Evolutionary conservation across 1,284 basidiomycete genomes (phyloP), one percentile per base, ranked within the genome.

Genomic region (Mycosarcoma mackinlayi): DNA sequence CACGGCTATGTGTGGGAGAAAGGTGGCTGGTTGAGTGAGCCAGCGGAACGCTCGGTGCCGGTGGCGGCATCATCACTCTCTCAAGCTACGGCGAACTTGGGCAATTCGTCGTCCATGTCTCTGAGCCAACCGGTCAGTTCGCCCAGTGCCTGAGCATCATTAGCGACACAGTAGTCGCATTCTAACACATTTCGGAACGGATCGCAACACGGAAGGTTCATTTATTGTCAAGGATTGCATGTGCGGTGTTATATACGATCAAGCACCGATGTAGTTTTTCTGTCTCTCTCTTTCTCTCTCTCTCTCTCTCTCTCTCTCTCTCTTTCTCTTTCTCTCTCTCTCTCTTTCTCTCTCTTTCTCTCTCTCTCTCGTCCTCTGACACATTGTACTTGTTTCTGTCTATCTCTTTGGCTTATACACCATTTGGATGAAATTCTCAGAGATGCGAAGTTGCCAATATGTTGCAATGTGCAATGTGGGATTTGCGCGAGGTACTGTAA

Each of bases 1-100:
- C 67, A 46, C 30, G 76, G 68, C 19, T 66, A 76, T 19, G 48
- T 61, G 16, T 80, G 78, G 78, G 78, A 80, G 38, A 70, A 72
- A 45, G 78, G 78, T 13, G 78, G 78, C 24, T 80, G 78, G 78
- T 62, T 80, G 9, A 68, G 63, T 14, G 58, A 70, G 25, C 73
- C 77, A 7, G 73, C 73, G 23, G 37, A 57, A 40, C 52, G 75
- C 6, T 37, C 54, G n/a, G 59, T 75, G 11, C 42, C 50, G 11
- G 48, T 59, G n/a, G 21, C 38, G n/a, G 13, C 52, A 13, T 47
- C 52, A 16, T 55, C 56, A 13, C 28, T 62, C 21, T 55, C 59
- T 25, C 44, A 40, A 13, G 38, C 13, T 4, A 39, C 34, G 4
- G 40, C 38, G 19, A 40, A 30, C 38, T 28, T 48, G 8, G 19